phyloP scores from a whole-genome alignment of 75 land plant genomes.

The Selaginella moellendorffii region DNA sequence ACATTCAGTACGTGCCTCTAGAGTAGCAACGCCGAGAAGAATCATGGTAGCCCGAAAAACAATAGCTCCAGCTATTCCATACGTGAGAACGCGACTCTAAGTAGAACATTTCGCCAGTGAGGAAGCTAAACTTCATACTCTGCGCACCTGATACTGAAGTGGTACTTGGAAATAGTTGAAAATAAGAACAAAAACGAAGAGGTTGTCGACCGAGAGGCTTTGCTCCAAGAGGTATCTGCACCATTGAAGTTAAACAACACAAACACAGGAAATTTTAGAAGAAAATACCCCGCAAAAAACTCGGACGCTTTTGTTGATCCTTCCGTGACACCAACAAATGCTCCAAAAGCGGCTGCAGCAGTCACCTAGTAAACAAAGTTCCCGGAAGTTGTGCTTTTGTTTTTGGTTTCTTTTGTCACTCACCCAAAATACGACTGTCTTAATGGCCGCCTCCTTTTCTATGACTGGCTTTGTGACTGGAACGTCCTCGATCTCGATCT shows the following conservation, averaged over 20 bases:
- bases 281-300: conserved; percentile 84
- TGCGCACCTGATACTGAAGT: conserved; percentile 50
- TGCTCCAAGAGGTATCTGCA: conserved; percentile 88
- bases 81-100: conserved; percentile 84
- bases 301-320: conserved; percentile 77
- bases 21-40: conserved; percentile 70
- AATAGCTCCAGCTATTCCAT: conserved; percentile 96
- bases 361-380: conserved; percentile 51
- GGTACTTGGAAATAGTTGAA: conserved; percentile 96
- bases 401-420: too few relatives aligned
- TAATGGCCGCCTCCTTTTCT: conserved; percentile 33
- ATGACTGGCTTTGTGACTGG: conserved; percentile 11
- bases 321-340: conserved; percentile 52
- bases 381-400: too few relatives aligned
- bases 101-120: too few relatives aligned
- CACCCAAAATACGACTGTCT: conserved; percentile 84
- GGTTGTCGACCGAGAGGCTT: conserved; percentile 95
- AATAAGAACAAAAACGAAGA: conserved; percentile 83
- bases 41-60: conserved; percentile 73
- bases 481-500: conserved; percentile 9
- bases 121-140: too few relatives aligned
- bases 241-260: conserved; percentile 11
- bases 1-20: conserved; percentile 52
- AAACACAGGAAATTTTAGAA: not conserved
- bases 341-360: conserved; percentile 76